Base-by-base conservation (phyloP, 495 filamentous ascomycete species). In the Penicillium parvum region DNA sequence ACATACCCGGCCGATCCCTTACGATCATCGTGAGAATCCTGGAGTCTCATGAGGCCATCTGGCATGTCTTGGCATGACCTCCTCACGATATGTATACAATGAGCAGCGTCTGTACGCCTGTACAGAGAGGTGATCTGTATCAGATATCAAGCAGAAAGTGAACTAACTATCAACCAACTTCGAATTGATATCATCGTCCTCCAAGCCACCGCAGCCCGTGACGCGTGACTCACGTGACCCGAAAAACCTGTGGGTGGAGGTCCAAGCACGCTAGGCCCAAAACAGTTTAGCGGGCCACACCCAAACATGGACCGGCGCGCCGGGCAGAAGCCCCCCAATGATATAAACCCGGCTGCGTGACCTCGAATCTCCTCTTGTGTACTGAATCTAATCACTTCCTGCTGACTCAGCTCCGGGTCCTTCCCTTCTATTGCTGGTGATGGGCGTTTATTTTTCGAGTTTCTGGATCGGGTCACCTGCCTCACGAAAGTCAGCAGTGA, bases 341-440 rank as follows among this genome's bases (percentile, higher is more conserved):
- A 69, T 72, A 71, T 71, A 72, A 71, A 72, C 68, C 56, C 65
- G 66, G 59, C 68, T 62, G 68, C 66, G 66, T 70, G 64, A 69
- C 69, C 68, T 69, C 68, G 67, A 71, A 52, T 50, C 56, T 59
- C 33, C 49, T 54, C 52, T 46, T 50, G 43, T 53, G 45, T 54
- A 60, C 43, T 57, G 51, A 57, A 57, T 60, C 53, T 50, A 58
- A 52, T 50, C 52, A 42, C 33, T 37, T 42, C 22, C 49, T 52
- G 57, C 57, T 61, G 50, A 58, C 42, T 61, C 55, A 60, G 35
- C 52, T 28, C 34, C 33, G 30, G 32, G 37, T 35, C 30, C 43
- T n/a, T n/a, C n/a, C n/a, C n/a, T n/a, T 30, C 32, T 36, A 25
- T 37, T 21, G 41, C 32, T 37, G 53, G 50, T 45, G 53, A 55